Percentiles rank a stretch among this genome's conserved stretches.
Evolutionary conservation across 2,329 filamentous ascomycete genomes (phyloP).

Genomic region (Fusarium nanum): DNA sequence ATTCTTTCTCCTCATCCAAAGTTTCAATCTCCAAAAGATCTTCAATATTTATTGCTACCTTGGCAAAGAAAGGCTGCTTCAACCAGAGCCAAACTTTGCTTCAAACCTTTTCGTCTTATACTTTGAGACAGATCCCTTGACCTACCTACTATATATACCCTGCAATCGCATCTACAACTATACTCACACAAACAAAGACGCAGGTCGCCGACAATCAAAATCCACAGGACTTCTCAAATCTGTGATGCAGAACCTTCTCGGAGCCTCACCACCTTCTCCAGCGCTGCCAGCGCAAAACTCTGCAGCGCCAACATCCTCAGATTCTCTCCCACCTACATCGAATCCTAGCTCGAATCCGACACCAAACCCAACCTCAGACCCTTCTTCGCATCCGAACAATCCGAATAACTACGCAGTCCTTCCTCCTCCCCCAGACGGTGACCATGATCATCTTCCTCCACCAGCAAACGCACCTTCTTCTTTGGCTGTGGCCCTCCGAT

Average conservation of each 20-base stretch:
- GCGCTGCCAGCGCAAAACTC: constrained; percentile 46
- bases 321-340: constrained; percentile 33
- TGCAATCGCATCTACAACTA: constrained; percentile 19
- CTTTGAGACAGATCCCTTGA: constrained; percentile 4
- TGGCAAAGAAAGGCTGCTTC: constrained; percentile 6
- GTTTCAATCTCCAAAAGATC: constrained; percentile 27
- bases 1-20: constrained; percentile 20
- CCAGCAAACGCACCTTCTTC: constrained; percentile 46
- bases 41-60: constrained; percentile 18
- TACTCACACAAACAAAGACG: constrained; percentile 42
- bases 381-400: constrained; percentile 42
- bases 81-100: constrained; percentile 7
- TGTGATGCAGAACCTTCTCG: constrained; percentile 59
- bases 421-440: constrained; percentile 52
- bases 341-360: constrained; percentile 45
- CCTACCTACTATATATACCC: background rate
- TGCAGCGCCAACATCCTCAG: constrained; percentile 47
- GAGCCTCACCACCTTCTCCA: constrained; percentile 47
- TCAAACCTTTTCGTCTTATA: constrained; percentile 3
- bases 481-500: constrained; percentile 57
- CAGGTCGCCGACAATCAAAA: constrained; percentile 53
- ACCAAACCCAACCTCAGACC: constrained; percentile 29
- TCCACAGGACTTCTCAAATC: constrained; percentile 58
- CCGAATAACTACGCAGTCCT: constrained; percentile 49
- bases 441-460: constrained; percentile 44